A percentile compares a stretch with the other conserved stretches of the same genome.
These are phyloP conservation scores for Mastigamoeba balamuthi DNA, from an alignment of 78 protist genomes.

Conservation along the genomic window DNA sequence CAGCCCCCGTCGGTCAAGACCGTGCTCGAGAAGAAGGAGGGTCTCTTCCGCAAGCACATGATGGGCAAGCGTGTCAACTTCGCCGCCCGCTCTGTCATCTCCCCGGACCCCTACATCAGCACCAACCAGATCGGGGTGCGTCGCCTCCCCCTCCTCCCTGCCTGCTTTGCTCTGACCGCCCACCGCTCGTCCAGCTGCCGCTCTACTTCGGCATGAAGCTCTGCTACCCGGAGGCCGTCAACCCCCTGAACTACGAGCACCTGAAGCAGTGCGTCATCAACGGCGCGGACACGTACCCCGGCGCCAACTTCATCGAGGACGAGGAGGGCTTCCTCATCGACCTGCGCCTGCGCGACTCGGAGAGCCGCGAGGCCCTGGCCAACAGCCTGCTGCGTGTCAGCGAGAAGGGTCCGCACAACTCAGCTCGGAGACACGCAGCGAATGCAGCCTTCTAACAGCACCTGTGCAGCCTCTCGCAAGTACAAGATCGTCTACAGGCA, in stretches of 20 bases:
- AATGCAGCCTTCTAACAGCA: too few relatives aligned
- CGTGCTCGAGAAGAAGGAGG: slow-evolving; percentile 92
- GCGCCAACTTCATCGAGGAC: slow-evolving; percentile 66
- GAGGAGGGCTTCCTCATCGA: slow-evolving; percentile 39
- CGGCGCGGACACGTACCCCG: slow-evolving; percentile 91
- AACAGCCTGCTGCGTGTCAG: slow-evolving; percentile 38
- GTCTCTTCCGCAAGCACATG: slow-evolving; percentile 96
- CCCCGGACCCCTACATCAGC: slow-evolving; percentile 88
- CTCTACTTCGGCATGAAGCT: slow-evolving; percentile 38
- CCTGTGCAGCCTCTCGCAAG: too few relatives aligned
- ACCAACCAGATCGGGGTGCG: slow-evolving; percentile 86
- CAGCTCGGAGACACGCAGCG: too few relatives aligned
- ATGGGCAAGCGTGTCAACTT: slow-evolving; percentile 99
- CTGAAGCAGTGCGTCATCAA: slow-evolving; percentile 47
- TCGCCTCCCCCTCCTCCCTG: slow-evolving; percentile 15
- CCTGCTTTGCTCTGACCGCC: not conserved
- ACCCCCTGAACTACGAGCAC: slow-evolving; percentile 16
- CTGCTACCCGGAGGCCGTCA: slow-evolving; percentile 69
- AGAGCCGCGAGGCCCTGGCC: slow-evolving; percentile 53
- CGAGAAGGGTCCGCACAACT: slow-evolving; percentile 19
- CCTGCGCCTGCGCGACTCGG: slow-evolving; percentile 21
- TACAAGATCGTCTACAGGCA: slow-evolving; percentile 87
- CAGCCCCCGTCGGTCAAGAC: slow-evolving; percentile 80
- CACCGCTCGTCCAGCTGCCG: slow-evolving; percentile 53
- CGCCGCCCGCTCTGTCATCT: slow-evolving; percentile 94